These are phyloP conservation scores for Hibiscus tridactylites DNA, from an alignment of 345 rosid genomes.

Conservation along the genomic window DNA sequence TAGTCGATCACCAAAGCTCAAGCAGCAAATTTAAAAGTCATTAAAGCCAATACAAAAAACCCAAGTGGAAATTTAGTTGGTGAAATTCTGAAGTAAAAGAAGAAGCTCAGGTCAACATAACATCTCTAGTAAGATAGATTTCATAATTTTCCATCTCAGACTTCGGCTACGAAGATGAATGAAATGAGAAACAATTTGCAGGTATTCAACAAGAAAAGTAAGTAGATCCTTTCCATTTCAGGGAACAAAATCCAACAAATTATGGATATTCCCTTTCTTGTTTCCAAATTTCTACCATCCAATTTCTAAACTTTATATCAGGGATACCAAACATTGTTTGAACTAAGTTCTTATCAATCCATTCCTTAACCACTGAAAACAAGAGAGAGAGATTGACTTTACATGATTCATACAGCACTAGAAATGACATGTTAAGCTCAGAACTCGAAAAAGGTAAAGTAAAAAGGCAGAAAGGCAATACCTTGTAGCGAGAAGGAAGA, in stretches of 20 bases:
- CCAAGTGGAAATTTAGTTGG: background rate
- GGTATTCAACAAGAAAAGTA: background rate
- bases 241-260: background rate
- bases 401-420: background rate
- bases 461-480: constrained; percentile 7
- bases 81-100: background rate
- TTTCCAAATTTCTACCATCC: background rate
- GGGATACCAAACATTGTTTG: background rate
- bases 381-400: background rate
- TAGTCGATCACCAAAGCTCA: background rate
- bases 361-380: background rate
- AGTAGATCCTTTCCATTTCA: background rate
- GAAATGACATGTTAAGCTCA: background rate
- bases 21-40: constrained; percentile 2
- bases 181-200: background rate
- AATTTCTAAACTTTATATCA: background rate
- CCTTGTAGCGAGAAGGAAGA: constrained; percentile 93
- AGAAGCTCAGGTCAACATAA: background rate
- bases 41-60: background rate
- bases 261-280: background rate
- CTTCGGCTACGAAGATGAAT: background rate
- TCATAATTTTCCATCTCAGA: background rate
- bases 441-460: background rate
- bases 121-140: background rate
- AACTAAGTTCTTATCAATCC: background rate